Evolutionary conservation across 129 eudicot species (phyloP), one percentile per base, ranked within the genome.

Genomic region (Chrysanthemum makinoi): DNA sequence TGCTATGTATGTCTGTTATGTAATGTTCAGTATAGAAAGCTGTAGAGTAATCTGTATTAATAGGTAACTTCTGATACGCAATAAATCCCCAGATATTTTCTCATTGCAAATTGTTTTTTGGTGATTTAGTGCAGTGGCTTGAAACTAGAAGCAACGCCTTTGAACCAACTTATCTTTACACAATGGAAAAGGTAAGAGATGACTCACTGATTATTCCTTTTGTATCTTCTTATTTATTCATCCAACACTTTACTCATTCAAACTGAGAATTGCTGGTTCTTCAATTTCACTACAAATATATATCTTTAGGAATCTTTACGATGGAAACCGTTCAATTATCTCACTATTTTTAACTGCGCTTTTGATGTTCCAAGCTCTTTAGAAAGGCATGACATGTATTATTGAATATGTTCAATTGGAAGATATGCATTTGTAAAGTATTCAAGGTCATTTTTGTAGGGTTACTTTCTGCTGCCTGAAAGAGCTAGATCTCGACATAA

Each of bases 391-490:
- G 55, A 50, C 14, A 50, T 4, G 16, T 16, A 20, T 17, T 30
- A 3, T 71, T 43, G 4, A 15, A 17, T 15, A n/a, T 19, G 18
- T 48, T 58, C 26, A 30, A 72, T 20, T 5, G 76, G 58, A 46
- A 50, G 26, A 58, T 47, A 4, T 44, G 22, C 54, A 46, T 22
- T 59, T 18, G 70, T 65, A 4, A 70, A 16, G 49, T 71, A 22
- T 65, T 33, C 0, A 54, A 47, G 65, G 16, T 59, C 30, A 16
- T 74, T 3, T 74, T 77, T 76, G 63, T 67, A 92, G 98, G 98
- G 98, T 48, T 92, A 92, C 80, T 86, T 92, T 83, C 72, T 92
- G 51, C 73, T 92, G 77, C 98, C 98, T 66, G 98, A 92, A 80
- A 86, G 60, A 70, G 96, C 98, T 76, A 88, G 73, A 79, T 61